phyloP scores from a whole-genome alignment of 2,329 filamentous ascomycete species.

The Ophiostoma pallidulum region DNA sequence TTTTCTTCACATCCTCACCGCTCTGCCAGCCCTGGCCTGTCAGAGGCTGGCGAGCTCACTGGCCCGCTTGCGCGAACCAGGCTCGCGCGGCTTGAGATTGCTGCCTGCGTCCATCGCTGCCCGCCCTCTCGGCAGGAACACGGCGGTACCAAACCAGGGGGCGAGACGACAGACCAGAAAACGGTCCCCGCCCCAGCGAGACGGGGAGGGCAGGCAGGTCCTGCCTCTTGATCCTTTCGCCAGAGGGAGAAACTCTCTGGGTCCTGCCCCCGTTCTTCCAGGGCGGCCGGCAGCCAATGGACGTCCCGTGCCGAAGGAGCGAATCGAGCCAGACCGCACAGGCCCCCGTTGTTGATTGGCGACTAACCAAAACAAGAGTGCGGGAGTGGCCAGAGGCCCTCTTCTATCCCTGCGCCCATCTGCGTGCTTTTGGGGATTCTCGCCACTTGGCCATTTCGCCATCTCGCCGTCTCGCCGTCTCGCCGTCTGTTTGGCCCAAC shows the following conservation, averaged over 20 bases:
- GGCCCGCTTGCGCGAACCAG: too few species aligned
- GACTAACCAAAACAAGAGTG: too few species aligned
- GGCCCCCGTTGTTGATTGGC: neutral
- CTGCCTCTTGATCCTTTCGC: too few species aligned
- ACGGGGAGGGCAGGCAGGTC: too few species aligned
- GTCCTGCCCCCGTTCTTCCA: neutral
- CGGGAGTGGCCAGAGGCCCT: too few species aligned
- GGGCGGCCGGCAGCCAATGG: conserved; percentile 5
- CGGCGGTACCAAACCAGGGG: too few species aligned
- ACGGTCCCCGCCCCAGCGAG: too few species aligned
- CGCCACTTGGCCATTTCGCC: neutral
- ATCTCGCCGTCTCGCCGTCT: neutral
- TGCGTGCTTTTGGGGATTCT: too few species aligned
- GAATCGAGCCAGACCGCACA: neutral
- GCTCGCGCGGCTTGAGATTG: conserved; percentile 4
- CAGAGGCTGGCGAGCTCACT: too few species aligned
- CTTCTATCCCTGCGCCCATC: too few species aligned
- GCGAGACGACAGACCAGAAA: too few species aligned
- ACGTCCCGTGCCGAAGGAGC: conserved; percentile 12
- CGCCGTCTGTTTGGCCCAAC: neutral
- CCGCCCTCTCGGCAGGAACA: too few species aligned
- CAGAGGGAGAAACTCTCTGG: neutral
- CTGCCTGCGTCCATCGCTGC: neutral
- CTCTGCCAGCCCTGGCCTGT: neutral
- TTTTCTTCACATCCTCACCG: neutral